Evolutionary conservation across 2,329 filamentous ascomycete species (phyloP).

Genomic region (Trichoderma hamatum): DNA sequence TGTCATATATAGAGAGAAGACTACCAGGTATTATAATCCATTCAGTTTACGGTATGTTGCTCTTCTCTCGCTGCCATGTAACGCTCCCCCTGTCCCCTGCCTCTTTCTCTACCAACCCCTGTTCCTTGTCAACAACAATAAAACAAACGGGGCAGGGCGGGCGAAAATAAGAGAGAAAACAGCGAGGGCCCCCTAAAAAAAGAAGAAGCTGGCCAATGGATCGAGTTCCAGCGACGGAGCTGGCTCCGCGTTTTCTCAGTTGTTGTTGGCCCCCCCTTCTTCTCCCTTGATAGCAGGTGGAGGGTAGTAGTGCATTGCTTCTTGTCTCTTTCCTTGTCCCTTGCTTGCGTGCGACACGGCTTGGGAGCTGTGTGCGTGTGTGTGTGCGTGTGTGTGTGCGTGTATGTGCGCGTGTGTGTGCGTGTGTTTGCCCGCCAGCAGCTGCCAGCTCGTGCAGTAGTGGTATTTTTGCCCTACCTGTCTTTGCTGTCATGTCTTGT

Average conservation of each 20-base stretch:
- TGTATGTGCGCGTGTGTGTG: neutral
- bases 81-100: neutral
- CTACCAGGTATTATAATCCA: neutral
- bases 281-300: neutral
- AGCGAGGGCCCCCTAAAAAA: neutral
- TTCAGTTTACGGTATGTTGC: neutral
- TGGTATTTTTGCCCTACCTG: neutral
- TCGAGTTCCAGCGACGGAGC: neutral
- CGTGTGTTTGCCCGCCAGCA: neutral
- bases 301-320: neutral
- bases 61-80: neutral
- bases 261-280: neutral
- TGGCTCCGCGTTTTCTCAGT: neutral
- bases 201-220: neutral
- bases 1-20: neutral
- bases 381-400: neutral
- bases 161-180: neutral
- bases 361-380: neutral
- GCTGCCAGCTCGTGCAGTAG: neutral
- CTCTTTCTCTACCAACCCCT: neutral
- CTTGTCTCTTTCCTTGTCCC: neutral
- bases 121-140: neutral
- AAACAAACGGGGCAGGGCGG: neutral
- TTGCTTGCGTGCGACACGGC: neutral
- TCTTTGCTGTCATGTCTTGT: neutral